Evolutionary conservation across 2,329 filamentous ascomycete species (phyloP).

Genomic region (Fusarium nisikadoi): DNA sequence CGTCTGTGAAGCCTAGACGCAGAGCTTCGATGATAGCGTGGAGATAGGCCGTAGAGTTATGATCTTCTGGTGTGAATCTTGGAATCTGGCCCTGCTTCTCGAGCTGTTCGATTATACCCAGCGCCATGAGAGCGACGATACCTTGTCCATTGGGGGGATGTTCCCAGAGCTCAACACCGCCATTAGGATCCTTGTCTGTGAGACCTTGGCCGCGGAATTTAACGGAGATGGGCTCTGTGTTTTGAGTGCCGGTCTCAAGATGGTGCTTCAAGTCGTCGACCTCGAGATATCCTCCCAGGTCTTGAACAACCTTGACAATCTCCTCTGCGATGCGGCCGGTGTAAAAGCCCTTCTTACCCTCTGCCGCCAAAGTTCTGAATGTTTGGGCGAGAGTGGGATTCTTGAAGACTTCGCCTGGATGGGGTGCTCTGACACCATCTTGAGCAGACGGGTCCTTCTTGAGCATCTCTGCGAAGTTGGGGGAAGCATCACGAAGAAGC

Average conservation of each 20-base stretch:
- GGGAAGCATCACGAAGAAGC: constrained; percentile 76
- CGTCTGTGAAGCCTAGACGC: constrained; percentile 90
- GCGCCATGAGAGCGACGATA: constrained; percentile 91
- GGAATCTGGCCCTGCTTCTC: constrained; percentile 80
- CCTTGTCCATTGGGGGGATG: constrained; percentile 97
- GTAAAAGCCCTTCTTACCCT: constrained; percentile 94
- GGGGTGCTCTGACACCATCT: constrained; percentile 79
- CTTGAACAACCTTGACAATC: constrained; percentile 79
- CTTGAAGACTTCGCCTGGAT: constrained; percentile 86
- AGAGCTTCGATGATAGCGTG: constrained; percentile 90
- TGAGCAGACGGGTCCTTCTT: constrained; percentile 76
- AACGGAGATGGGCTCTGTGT: constrained; percentile 86
- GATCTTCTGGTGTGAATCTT: constrained; percentile 74
- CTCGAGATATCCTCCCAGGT: constrained; percentile 80
- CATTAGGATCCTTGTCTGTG: constrained; percentile 39
- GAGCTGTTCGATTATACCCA: constrained; percentile 90
- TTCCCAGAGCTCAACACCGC: constrained; percentile 88
- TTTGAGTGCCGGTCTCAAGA: constrained; percentile 73
- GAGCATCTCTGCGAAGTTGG: constrained; percentile 88
- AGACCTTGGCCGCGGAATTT: constrained; percentile 75
- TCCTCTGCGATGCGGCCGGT: constrained; percentile 83
- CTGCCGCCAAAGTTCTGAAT: constrained; percentile 78
- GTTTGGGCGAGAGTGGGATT: constrained; percentile 85
- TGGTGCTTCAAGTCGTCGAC: constrained; percentile 85
- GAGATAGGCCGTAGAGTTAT: constrained; percentile 84